Evolutionary conservation across 306 rosid species (phyloP).

Genomic region (Corylus avellana): DNA sequence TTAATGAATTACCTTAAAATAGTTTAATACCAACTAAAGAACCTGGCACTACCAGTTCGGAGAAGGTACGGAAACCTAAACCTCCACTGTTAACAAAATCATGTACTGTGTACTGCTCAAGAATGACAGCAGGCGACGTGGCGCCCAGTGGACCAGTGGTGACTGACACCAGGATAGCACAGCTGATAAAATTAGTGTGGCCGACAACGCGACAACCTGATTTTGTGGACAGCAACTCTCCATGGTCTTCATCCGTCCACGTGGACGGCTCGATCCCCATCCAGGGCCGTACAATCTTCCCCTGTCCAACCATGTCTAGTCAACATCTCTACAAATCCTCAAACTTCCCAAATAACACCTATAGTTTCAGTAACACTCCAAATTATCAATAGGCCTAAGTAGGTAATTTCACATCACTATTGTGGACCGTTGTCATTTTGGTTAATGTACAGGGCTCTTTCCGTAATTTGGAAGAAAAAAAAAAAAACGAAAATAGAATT

Average conservation of each 20-base stretch:
- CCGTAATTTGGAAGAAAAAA: conserved; percentile 21
- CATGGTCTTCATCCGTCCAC: conserved; percentile 40
- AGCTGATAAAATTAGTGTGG: conserved; percentile 35
- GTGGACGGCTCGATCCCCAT: conserved; percentile 26
- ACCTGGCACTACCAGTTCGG: too few relatives aligned
- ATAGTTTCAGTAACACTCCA: neutral
- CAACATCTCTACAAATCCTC: neutral
- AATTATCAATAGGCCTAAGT: neutral
- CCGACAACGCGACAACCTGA: conserved; percentile 57
- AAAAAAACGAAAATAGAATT: conserved; percentile 5
- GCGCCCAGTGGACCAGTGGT: conserved; percentile 36
- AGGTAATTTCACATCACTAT: neutral
- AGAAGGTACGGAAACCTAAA: too few relatives aligned
- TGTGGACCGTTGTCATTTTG: conserved; percentile 9
- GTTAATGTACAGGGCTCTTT: neutral
- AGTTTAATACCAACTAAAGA: too few relatives aligned
- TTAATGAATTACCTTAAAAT: too few relatives aligned
- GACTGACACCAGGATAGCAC: neutral
- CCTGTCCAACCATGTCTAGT: neutral
- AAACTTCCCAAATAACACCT: neutral
- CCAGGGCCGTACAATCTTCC: conserved; percentile 27
- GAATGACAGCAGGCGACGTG: conserved; percentile 45
- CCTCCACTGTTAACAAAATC: too few relatives aligned
- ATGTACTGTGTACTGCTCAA: neutral
- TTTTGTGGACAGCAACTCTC: conserved; percentile 39